phyloP scores from a whole-genome alignment of 1,284 basidiomycete species.

The Sanghuangporus weigelae region DNA sequence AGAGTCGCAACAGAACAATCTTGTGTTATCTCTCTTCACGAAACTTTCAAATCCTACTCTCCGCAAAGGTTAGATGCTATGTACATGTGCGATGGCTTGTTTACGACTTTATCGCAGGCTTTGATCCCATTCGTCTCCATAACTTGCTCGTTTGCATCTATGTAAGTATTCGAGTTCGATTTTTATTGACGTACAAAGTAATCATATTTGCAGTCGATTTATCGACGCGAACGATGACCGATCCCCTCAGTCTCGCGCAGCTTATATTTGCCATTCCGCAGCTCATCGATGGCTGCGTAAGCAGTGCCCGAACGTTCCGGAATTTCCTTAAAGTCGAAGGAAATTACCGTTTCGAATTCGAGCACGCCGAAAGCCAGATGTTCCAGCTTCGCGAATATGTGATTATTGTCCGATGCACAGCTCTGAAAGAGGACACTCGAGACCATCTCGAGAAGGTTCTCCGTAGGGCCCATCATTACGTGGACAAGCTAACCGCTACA shows the following conservation, averaged over 20 bases:
- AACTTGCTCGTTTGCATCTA: too few species aligned
- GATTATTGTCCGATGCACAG: background rate
- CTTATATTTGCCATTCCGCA: background rate
- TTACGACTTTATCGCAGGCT: too few species aligned
- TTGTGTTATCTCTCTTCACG: too few species aligned
- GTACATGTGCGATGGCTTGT: too few species aligned
- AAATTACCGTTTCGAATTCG: background rate
- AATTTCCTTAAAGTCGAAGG: background rate
- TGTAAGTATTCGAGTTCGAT: too few species aligned
- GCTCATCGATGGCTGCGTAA: background rate
- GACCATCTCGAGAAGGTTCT: background rate
- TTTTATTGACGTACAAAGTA: too few species aligned
- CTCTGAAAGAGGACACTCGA: background rate
- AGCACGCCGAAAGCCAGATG: background rate
- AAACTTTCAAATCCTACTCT: too few species aligned
- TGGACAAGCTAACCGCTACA: background rate
- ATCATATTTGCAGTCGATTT: too few species aligned
- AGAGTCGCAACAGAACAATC: too few species aligned
- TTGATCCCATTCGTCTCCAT: too few species aligned
- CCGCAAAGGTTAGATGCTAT: too few species aligned
- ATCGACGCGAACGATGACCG: too few species aligned
- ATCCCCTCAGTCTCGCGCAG: background rate
- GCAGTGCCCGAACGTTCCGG: background rate
- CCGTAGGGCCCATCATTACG: background rate
- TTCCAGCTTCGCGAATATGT: background rate